Evolutionary conservation across 768 basidiomycete species (phyloP), one percentile per base, ranked within the genome.

Genomic region (Suillus variegatus): DNA sequence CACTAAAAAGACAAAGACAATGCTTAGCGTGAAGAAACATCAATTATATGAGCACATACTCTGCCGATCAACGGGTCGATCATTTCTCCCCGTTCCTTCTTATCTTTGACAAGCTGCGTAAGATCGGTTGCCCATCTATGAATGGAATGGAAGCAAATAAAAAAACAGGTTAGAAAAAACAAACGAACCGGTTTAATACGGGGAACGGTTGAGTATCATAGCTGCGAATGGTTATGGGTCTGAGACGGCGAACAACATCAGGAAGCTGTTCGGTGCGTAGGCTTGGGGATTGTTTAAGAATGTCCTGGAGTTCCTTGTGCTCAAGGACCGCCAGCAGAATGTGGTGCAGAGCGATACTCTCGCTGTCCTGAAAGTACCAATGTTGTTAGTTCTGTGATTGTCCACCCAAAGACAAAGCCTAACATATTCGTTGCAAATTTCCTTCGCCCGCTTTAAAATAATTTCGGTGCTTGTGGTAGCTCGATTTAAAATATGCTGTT

Each of bases 61-160:
- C 64, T 65, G 58, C 64, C 64, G 10, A 65, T 60, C 13, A 65
- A 36, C 1, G 64, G 64, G 49, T 65, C 64, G 22, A 65, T 14
- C 4, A 22, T 10, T 28, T 65, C 44, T 36, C 38, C 57, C 10
- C 47, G 62, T 6, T 36, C 58, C 49, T 65, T 60, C 57, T 65
- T 65, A 12, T 65, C 58, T 47, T 61, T 41, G 40, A 65, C 36
- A 9, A 49, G 41, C 20, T 65, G 25, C 25, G 58, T 65, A 16
- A 65, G 58, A 56, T 65, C 64, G 47, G 28, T 56, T 16, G 64
- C 64, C 40, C 25, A 65, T 38, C 64, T 65, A 25, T n/a, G 36
- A 49, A 56, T 22, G 10, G 20, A 16, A 28, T 38, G 43, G 40
- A 22, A 63, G 32, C 14, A 43, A 18, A 47, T 9, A 43, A 28